Conservation (phyloP, 2,329 filamentous ascomycete species). For the Emydomyces testavorans region DNA sequence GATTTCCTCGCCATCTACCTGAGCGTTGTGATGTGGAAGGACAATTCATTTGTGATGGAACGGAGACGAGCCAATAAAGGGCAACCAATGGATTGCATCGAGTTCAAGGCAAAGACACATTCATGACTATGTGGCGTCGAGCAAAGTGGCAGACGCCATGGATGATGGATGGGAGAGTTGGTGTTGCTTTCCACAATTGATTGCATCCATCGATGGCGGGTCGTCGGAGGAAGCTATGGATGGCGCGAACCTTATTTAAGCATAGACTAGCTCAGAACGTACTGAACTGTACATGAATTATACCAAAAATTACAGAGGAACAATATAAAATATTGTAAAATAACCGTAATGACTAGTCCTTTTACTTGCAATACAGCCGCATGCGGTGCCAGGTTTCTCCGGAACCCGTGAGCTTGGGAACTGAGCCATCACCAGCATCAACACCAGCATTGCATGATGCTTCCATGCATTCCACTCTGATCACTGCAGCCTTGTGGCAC, state of each 20-base stretch:
- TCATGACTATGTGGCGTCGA: not conserved
- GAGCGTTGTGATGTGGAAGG: not conserved
- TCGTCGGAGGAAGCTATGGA: not conserved
- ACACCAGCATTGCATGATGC: too few relatives aligned
- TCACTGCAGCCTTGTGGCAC: too few relatives aligned
- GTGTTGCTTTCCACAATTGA: not conserved
- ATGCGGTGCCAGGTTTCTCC: too few relatives aligned
- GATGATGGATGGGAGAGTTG: not conserved
- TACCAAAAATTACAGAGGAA: not conserved
- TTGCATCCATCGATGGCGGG: not conserved
- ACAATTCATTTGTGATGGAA: not conserved
- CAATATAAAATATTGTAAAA: too few relatives aligned
- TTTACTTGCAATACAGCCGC: too few relatives aligned
- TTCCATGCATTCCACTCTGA: too few relatives aligned
- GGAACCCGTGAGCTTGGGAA: too few relatives aligned
- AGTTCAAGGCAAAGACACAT: not conserved
- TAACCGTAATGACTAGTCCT: not conserved
- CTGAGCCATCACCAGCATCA: too few relatives aligned
- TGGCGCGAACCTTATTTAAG: conserved; percentile 11
- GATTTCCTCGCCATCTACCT: conserved; percentile 54
- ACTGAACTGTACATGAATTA: not conserved
- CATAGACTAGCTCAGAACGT: not conserved
- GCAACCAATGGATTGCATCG: not conserved
- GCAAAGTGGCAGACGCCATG: conserved; percentile 2
- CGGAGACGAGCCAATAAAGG: not conserved